Conservation (phyloP, 768 basidiomycete genomes). For the Tricholoma matsutake region DNA sequence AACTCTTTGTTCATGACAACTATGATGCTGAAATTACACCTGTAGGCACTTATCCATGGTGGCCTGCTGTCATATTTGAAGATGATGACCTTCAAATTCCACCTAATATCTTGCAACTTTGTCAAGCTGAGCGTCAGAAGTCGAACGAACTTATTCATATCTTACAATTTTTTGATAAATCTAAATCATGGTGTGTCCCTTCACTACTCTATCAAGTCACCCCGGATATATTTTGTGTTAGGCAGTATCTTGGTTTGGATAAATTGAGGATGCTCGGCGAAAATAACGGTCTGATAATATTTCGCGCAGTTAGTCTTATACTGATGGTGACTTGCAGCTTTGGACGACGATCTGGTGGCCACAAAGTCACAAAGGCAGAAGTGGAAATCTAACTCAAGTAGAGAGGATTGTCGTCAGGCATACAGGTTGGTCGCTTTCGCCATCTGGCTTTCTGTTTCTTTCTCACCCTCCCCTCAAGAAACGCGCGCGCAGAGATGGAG, state of each 20-base stretch:
- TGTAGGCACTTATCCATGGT: conserved; percentile 78
- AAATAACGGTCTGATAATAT: conserved; percentile 50
- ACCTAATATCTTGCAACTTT: conserved; percentile 27
- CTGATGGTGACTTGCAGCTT: conserved; percentile 34
- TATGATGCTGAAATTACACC: conserved; percentile 2
- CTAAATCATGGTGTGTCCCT: conserved; percentile 53
- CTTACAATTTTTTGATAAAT: conserved; percentile 78
- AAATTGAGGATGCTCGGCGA: conserved; percentile 69
- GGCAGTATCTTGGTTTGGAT: conserved; percentile 60
- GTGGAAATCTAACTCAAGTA: conserved; percentile 53
- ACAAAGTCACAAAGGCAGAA: conserved; percentile 49
- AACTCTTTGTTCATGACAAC: background rate
- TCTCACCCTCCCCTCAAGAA: conserved; percentile 23
- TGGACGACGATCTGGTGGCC: conserved; percentile 64
- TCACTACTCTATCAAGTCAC: background rate
- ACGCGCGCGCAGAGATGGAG: conserved; percentile 48
- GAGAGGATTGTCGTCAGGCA: conserved; percentile 57
- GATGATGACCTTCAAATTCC: conserved; percentile 61
- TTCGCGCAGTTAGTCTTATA: background rate
- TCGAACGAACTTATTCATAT: conserved; percentile 50
- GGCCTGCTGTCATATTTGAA: conserved; percentile 78
- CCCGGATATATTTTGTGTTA: conserved; percentile 19
- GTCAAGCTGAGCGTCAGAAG: conserved; percentile 30
- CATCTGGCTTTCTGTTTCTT: background rate
- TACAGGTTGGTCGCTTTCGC: conserved; percentile 47